phyloP scores from a whole-genome alignment of 257 asterid species.

The Penstemon eatonii region DNA sequence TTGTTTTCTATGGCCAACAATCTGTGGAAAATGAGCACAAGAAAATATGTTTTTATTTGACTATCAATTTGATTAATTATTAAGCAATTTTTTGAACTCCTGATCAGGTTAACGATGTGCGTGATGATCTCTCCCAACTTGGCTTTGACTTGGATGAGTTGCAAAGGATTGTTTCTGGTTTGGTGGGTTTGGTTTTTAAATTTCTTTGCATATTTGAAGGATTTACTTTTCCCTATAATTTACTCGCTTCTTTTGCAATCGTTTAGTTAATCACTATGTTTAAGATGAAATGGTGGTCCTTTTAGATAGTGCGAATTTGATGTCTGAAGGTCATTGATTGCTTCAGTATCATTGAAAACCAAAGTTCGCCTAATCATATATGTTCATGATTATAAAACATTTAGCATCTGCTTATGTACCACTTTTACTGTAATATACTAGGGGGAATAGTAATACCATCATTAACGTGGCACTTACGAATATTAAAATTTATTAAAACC shows the following conservation, averaged over 20 bases:
- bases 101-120: constrained; percentile 61
- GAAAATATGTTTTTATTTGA: neutral
- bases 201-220: neutral
- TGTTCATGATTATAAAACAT: neutral
- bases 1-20: neutral
- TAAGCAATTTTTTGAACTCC: constrained; percentile 5
- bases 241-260: too few relatives aligned
- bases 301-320: neutral
- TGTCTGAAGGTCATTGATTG: neutral
- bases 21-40: neutral
- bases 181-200: constrained; percentile 49
- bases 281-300: neutral
- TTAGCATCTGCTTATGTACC: neutral
- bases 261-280: neutral
- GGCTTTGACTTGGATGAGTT: constrained; percentile 52
- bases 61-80: constrained; percentile 7
- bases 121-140: constrained; percentile 64
- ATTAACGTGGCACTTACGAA: too few relatives aligned
- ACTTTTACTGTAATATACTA: neutral
- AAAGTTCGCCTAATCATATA: neutral
- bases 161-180: constrained; percentile 60
- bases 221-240: neutral
- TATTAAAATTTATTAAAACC: neutral
- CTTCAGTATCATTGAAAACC: neutral
- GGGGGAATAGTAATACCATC: neutral